Evolutionary conservation across 2,329 filamentous ascomycete genomes (phyloP), one percentile per base, ranked within the genome.

Genomic region (Purpureocillium lavendulum): DNA sequence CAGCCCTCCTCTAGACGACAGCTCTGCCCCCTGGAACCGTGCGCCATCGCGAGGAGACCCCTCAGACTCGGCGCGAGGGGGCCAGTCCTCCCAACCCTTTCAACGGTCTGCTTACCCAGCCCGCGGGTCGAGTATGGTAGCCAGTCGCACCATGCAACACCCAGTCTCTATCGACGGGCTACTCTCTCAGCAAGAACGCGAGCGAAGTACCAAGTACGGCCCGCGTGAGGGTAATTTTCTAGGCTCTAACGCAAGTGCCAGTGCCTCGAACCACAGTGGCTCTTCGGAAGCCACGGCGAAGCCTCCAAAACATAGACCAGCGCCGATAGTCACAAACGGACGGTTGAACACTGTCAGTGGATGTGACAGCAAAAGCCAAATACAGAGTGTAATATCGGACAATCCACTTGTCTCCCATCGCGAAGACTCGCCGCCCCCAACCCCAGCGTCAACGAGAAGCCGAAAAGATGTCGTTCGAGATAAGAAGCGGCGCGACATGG

Each of bases 401-500:
- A 48, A 41, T 14, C 46, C 57, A 39, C 9, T 52, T 42, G 35
- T 49, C 29, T 33, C 39, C 16, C 28, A 38, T 28, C 28, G 45
- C 21, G 43, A 40, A 10, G 40, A 36, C 35, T 42, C 46, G 39
- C 39, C 35, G 2, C 48, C 51, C 2, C 41, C 48, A 6, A 41
- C 44, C n/a, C 39, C 46, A 5, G 43, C 32, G 9, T 55, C 54
- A 12, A 40, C 50, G 5, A 49, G 54, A 26, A 63, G 51, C 32
- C 59, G 64, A 13, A 54, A 53, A 14, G 63, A 66, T 6, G 57
- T 53, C 34, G 65, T 67, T 5, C 59, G 57, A 16, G 60, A 65
- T 14, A 59, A 57, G 49, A 67, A 65, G 43, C 54, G 55, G 38
- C 54, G 62, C 13, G 65, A 68, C 28, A 55, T 68, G 42, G 62